These are phyloP conservation scores for Saccharum spontaneum DNA, from an alignment of 176 grass and related monocot genomes.

Conservation along the genomic window DNA sequence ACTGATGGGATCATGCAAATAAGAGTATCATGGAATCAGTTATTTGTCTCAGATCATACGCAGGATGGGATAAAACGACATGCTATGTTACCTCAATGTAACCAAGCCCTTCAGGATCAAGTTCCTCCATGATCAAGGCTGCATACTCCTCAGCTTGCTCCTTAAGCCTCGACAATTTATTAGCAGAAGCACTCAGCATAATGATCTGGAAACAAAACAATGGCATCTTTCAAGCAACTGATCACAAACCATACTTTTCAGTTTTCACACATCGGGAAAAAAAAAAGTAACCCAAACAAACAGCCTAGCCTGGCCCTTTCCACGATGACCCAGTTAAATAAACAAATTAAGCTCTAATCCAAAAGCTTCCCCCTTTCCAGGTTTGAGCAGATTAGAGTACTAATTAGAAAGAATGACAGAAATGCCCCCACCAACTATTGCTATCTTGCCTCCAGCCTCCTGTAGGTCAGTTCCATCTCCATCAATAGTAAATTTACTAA, in stretches of 20 bases:
- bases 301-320: conserved; percentile 33
- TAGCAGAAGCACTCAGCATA: conserved; percentile 87
- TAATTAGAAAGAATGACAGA: conserved; percentile 32
- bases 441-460: neutral
- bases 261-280: conserved; percentile 17
- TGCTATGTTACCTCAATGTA: conserved; percentile 80
- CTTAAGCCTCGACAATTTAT: conserved; percentile 82
- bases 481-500: conserved; percentile 36
- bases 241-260: conserved; percentile 35
- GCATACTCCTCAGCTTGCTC: conserved; percentile 97
- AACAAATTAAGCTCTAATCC: conserved; percentile 32
- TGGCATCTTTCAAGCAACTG: conserved; percentile 9
- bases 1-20: conserved; percentile 1
- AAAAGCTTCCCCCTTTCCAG: conserved; percentile 15
- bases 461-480: conserved; percentile 19
- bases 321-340: conserved; percentile 32
- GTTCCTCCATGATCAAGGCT: conserved; percentile 95
- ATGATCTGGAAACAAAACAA: conserved; percentile 68
- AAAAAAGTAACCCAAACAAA: conserved; percentile 25
- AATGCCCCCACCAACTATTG: conserved; percentile 62
- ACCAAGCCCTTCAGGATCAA: conserved; percentile 89
- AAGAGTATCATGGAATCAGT: neutral
- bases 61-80: neutral
- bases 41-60: neutral
- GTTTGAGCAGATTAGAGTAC: conserved; percentile 36